Evolutionary conservation across 1,284 basidiomycete species (phyloP), one percentile per base, ranked within the genome.

Genomic region (Microbotryum lychnidis-dioicae): DNA sequence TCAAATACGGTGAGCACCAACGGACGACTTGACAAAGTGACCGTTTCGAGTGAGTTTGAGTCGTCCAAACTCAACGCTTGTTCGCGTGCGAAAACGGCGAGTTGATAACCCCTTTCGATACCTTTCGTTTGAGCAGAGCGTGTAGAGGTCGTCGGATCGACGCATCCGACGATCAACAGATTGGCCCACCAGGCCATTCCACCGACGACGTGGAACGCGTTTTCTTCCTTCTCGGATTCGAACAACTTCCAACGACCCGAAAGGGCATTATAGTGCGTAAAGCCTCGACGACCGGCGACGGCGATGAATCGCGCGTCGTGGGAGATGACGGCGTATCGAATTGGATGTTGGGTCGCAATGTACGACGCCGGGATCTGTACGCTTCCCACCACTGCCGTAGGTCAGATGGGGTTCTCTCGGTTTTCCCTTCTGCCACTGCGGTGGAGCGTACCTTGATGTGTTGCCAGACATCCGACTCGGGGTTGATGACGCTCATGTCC

Each of bases 381-480:
- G 37, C 9, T 37, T 16, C 37, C 9, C 9, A 16, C 2, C 37
- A 16, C 37, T 12, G 37, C 37, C 12, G 14, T 8, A 37, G 37
- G 8, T 37, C 37, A 37, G 37, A 56, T 27, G 52, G 48, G 8
- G n/a, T n/a, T n/a, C 31, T 54, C 5, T 37, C 12, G 37, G 37
- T 12, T 4, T 37, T 10, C 14, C 14, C 67, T 27, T 27, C 27
- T 27, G 27, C 27, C 27, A 27, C 27, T 27, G 27, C 27, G 27
- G 27, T 27, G 52, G 54, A 23, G 12, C 44, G 46, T 67, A 81
- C 89, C 81, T 91, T 92, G 75, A 97, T 87, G 76, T 91, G 87
- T 70, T 97, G 91, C 91, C 93, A 97, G 9, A 97, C 91, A 71
- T 97, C 94, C 4, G 90, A 91, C 72, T 97, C 93, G n/a, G 94